Conservation (phyloP, 805 yeast species). For the Sugiyamaella lignohabitans region DNA sequence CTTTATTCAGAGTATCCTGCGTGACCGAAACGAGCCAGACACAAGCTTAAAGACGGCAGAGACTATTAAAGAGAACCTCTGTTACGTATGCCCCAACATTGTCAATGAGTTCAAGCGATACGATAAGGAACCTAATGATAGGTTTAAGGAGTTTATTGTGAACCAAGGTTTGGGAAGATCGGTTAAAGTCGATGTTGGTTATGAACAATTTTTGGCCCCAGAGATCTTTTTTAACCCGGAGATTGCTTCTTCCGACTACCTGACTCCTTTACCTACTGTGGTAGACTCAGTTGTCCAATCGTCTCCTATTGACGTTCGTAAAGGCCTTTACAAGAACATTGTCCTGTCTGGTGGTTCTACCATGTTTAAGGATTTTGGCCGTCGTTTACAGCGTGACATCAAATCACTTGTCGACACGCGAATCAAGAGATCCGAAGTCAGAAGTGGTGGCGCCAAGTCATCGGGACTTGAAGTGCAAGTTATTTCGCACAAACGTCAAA, state of each 20-base stretch:
- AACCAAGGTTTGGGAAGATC: constrained; percentile 64
- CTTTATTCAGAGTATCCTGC: constrained; percentile 83
- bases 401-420: constrained; percentile 83
- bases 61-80: constrained; percentile 90
- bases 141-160: constrained; percentile 87
- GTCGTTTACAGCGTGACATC: constrained; percentile 93
- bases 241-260: constrained; percentile 88
- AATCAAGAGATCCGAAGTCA: constrained; percentile 70
- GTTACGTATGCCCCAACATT: constrained; percentile 96
- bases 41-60: constrained; percentile 94
- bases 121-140: constrained; percentile 79
- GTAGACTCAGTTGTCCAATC: constrained; percentile 94
- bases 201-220: constrained; percentile 97
- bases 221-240: constrained; percentile 98
- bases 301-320: constrained; percentile 96
- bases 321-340: constrained; percentile 90
- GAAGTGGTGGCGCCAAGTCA: constrained; percentile 63
- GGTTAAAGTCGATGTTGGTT: constrained; percentile 84
- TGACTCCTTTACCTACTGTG: constrained; percentile 93
- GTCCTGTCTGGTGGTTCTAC: constrained; percentile 97
- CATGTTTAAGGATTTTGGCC: constrained; percentile 97
- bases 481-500: constrained; percentile 92
- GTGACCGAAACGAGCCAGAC: constrained; percentile 96
- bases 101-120: constrained; percentile 93
- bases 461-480: constrained; percentile 97